phyloP scores from a whole-genome alignment of 116 monocot species.

The Thalassia testudinum region DNA sequence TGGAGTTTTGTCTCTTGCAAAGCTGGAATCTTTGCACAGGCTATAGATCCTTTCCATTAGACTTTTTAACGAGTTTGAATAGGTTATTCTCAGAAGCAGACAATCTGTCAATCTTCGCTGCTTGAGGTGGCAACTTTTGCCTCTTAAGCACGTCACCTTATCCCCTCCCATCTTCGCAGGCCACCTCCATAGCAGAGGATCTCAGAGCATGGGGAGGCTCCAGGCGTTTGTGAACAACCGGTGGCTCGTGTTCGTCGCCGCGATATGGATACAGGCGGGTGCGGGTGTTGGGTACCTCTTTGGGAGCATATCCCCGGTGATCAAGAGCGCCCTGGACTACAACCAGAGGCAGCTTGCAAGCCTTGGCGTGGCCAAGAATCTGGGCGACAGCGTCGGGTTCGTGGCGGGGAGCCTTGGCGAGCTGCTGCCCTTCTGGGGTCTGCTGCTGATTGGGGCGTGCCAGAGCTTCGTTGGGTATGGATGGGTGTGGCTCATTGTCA shows the following conservation, averaged over 20 bases:
- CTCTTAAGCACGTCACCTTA: no score
- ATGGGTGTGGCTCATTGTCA: slow-evolving; percentile 73
- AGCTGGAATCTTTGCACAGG: no score
- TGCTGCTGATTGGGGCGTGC: slow-evolving; percentile 53
- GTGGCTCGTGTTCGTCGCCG: slow-evolving; percentile 87
- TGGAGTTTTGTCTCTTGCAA: no score
- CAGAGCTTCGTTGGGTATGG: slow-evolving; percentile 92
- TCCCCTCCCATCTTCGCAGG: no score
- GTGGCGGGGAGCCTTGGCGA: slow-evolving; percentile 60
- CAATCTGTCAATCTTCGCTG: no score
- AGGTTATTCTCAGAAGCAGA: no score
- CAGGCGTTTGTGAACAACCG: slow-evolving; percentile 44
- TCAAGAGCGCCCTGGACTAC: slow-evolving; percentile 56
- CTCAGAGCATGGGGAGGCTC: no score
- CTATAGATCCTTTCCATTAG: no score
- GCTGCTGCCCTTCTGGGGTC: slow-evolving; percentile 64
- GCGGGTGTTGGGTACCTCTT: slow-evolving; percentile 82
- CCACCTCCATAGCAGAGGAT: no score
- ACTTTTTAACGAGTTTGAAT: no score
- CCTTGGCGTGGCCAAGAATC: slow-evolving; percentile 80
- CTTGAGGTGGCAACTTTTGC: no score
- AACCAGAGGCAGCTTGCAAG: slow-evolving; percentile 74
- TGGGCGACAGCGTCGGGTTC: slow-evolving; percentile 82
- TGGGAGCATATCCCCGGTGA: slow-evolving; percentile 72
- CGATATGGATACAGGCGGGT: slow-evolving; percentile 79